A percentile compares a stretch with the other conserved stretches of the same genome.
Evolutionary conservation across 768 basidiomycete species (phyloP).

Genomic region (Trametes gibbosa): DNA sequence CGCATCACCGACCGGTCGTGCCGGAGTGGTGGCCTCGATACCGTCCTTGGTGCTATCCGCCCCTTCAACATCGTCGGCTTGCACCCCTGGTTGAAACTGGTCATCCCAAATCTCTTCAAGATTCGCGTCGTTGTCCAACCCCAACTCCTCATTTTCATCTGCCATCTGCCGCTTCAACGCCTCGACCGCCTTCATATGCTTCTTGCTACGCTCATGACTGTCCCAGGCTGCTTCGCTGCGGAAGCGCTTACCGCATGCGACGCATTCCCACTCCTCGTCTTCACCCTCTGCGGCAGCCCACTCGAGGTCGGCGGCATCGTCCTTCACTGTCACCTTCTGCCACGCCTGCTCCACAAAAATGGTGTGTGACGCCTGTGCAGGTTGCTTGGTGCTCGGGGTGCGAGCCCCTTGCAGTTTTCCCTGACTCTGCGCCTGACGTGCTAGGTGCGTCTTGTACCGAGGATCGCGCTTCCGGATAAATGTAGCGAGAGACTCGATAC

Average conservation of each 20-base stretch:
- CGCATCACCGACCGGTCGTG: no score
- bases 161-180: slow-evolving; percentile 74
- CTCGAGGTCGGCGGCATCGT: slow-evolving; percentile 61
- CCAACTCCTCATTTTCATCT: slow-evolving; percentile 67
- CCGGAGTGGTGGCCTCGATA: no score
- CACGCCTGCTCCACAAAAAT: slow-evolving; percentile 84
- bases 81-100: not conserved
- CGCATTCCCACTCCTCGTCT: slow-evolving; percentile 87
- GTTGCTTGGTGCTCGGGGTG: slow-evolving; percentile 24
- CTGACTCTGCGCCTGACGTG: slow-evolving; percentile 40
- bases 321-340: slow-evolving; percentile 57
- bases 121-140: slow-evolving; percentile 43
- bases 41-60: not conserved
- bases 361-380: slow-evolving; percentile 32
- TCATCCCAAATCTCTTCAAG: no score
- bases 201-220: slow-evolving; percentile 94
- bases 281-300: slow-evolving; percentile 73
- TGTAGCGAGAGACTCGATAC: slow-evolving; percentile 60
- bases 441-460: slow-evolving; percentile 69
- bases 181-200: slow-evolving; percentile 88
- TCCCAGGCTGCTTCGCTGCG: slow-evolving; percentile 92
- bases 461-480: slow-evolving; percentile 88
- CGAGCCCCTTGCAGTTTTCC: slow-evolving; percentile 14
- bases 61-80: not conserved
- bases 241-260: slow-evolving; percentile 90